A percentile compares a stretch with the other conserved stretches of the same genome.
phyloP scores from a whole-genome alignment of 2,329 filamentous ascomycete species.

The Fusarium acutatum region DNA sequence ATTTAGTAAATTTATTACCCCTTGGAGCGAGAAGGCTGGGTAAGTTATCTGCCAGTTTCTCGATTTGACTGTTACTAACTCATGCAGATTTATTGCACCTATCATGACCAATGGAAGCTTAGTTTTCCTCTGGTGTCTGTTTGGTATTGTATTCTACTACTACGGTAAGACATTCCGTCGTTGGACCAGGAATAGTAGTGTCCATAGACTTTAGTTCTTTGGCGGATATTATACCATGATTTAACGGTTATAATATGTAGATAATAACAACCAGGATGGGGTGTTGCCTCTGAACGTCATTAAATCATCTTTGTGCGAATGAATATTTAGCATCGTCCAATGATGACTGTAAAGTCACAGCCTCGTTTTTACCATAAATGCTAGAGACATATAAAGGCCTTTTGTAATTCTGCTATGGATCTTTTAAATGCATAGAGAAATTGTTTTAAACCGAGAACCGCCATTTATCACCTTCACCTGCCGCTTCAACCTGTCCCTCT shows the following conservation, averaged over 20 bases:
- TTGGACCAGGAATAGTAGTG: not conserved
- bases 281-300: too few species aligned
- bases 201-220: not conserved
- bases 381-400: too few species aligned
- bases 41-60: not conserved
- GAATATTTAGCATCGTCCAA: too few species aligned
- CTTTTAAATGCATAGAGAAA: too few species aligned
- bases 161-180: not conserved
- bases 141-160: not conserved
- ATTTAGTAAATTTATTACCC: not conserved
- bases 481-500: not conserved
- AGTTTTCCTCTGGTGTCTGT: not conserved
- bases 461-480: not conserved
- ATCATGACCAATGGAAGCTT: not conserved
- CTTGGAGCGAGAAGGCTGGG: not conserved
- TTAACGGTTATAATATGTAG: not conserved
- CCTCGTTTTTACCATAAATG: too few species aligned
- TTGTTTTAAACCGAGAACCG: not conserved
- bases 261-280: not conserved
- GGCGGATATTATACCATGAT: fast-evolving
- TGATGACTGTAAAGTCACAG: too few species aligned
- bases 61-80: not conserved
- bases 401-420: too few species aligned
- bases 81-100: not conserved
- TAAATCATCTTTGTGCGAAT: too few species aligned